These are phyloP conservation scores for Fusarium avenaceum DNA, from an alignment of 2,329 filamentous ascomycete genomes.

Conservation along the genomic window DNA sequence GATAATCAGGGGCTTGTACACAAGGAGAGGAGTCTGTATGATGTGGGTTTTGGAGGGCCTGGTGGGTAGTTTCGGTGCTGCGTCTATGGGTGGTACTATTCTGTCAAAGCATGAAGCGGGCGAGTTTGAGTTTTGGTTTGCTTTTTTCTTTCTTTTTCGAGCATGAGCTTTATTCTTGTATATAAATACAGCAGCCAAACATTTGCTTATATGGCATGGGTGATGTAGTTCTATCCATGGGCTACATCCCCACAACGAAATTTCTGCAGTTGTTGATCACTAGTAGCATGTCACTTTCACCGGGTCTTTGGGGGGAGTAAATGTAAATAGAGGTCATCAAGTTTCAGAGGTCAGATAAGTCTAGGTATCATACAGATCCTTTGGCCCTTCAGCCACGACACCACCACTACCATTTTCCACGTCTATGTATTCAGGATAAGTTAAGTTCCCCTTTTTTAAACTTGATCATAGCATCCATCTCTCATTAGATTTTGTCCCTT, in stretches of 20 bases:
- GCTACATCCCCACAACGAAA: neutral
- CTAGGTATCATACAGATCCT: slow-evolving; percentile 56
- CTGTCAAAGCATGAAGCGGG: slow-evolving; percentile 34
- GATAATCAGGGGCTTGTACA: slow-evolving; percentile 36
- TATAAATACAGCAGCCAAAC: neutral
- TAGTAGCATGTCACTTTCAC: neutral
- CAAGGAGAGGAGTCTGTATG: slow-evolving; percentile 49
- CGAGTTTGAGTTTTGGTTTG: slow-evolving; percentile 20
- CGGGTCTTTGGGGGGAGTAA: neutral
- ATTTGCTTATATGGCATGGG: neutral
- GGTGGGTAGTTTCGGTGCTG: slow-evolving; percentile 21
- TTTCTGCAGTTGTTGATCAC: neutral
- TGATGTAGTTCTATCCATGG: neutral
- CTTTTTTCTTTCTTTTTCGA: slow-evolving; percentile 20
- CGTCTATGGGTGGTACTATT: neutral
- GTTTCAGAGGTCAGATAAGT: slow-evolving; percentile 47
- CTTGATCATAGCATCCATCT: slow-evolving; percentile 41
- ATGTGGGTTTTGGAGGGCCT: slow-evolving; percentile 49
- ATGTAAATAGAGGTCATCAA: slow-evolving; percentile 45
- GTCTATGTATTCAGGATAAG: slow-evolving; percentile 40
- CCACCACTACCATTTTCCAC: slow-evolving; percentile 20
- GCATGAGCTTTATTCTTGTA: slow-evolving; percentile 15
- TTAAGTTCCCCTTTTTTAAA: slow-evolving; percentile 29
- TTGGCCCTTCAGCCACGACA: slow-evolving; percentile 42
- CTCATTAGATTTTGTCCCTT: slow-evolving; percentile 38